phyloP scores from a whole-genome alignment of 257 asterid genomes.

The Phtheirospermum japonicum region DNA sequence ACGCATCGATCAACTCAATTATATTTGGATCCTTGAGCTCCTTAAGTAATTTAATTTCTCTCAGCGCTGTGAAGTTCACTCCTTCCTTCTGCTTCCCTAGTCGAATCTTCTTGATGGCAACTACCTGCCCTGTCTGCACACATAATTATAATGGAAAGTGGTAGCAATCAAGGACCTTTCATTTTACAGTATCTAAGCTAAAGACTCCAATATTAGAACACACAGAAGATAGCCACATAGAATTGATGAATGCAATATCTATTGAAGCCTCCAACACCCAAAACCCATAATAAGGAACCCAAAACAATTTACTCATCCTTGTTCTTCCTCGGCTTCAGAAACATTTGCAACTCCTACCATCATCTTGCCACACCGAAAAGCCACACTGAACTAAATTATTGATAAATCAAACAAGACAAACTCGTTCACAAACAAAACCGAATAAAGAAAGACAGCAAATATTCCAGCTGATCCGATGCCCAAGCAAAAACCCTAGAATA shows the following conservation, averaged over 20 bases:
- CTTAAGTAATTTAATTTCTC: constrained; percentile 93
- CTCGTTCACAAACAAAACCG: not conserved
- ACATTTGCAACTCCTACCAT: constrained; percentile 1
- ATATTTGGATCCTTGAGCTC: constrained; percentile 88
- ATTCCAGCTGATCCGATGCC: not conserved
- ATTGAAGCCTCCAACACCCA: constrained; percentile 11
- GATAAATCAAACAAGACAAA: not conserved
- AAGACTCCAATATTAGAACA: constrained; percentile 6
- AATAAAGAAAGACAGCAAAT: constrained; percentile 4
- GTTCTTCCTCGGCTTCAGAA: constrained; percentile 8
- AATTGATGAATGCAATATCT: constrained; percentile 6
- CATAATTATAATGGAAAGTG: constrained; percentile 2
- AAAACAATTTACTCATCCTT: constrained; percentile 1
- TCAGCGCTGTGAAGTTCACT: constrained; percentile 86
- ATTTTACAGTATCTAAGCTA: not conserved
- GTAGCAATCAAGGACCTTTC: not conserved
- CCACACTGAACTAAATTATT: not conserved
- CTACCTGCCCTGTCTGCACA: constrained; percentile 85
- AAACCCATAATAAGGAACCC: constrained; percentile 2
- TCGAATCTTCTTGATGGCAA: constrained; percentile 95
- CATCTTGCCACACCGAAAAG: not conserved
- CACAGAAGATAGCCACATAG: constrained; percentile 2
- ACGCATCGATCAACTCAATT: constrained; percentile 87
- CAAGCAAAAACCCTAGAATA: constrained; percentile 20
- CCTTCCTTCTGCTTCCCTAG: constrained; percentile 97